These are phyloP conservation scores for Chaetothyriales sp. DNA, from an alignment of 2,329 filamentous ascomycete species.

Conservation along the genomic window DNA sequence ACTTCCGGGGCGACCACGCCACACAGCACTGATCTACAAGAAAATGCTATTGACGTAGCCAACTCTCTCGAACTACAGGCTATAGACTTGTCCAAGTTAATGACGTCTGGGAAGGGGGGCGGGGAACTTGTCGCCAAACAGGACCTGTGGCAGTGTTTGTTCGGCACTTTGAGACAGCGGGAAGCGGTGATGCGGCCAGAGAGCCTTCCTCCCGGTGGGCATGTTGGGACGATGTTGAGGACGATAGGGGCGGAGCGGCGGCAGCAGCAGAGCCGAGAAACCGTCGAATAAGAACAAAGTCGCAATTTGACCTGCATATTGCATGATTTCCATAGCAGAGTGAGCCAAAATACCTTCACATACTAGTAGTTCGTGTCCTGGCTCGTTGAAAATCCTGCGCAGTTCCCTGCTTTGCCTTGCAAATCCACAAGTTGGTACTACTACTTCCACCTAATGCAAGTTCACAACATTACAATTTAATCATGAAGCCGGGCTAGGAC, in stretches of 20 bases:
- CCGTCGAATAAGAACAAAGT: too few relatives aligned
- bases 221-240: neutral
- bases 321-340: neutral
- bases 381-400: too few relatives aligned
- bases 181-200: slow-evolving; percentile 5
- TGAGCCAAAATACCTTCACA: too few relatives aligned
- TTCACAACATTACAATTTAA: too few relatives aligned
- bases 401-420: too few relatives aligned
- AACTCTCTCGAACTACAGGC: slow-evolving; percentile 74
- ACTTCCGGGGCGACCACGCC: slow-evolving; percentile 20
- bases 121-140: slow-evolving; percentile 67
- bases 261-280: neutral
- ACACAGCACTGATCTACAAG: slow-evolving; percentile 28
- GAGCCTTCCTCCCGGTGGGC: neutral
- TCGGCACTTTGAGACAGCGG: slow-evolving; percentile 39
- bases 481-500: too few relatives aligned
- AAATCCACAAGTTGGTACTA: too few relatives aligned
- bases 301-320: neutral
- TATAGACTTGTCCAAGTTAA: slow-evolving; percentile 53
- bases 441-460: too few relatives aligned
- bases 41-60: slow-evolving; percentile 61
- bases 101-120: slow-evolving; percentile 54
- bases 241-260: neutral
- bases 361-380: too few relatives aligned
- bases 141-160: slow-evolving; percentile 82